Evolutionary conservation across 306 rosid species (phyloP).

Genomic region (Rosa chinensis): DNA sequence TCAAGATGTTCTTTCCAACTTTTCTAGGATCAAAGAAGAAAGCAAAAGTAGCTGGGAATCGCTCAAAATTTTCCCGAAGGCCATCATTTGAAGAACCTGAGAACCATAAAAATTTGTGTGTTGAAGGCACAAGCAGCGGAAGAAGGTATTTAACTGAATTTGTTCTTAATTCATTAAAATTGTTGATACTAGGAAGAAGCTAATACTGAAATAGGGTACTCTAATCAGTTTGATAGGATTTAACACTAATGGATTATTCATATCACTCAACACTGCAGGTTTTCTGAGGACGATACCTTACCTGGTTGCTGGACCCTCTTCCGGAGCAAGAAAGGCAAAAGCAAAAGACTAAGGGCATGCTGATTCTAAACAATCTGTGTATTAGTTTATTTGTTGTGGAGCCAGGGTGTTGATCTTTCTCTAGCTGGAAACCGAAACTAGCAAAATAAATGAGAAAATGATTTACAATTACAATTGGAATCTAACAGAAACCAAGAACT

Average conservation of each 20-base stretch:
- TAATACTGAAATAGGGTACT: background rate
- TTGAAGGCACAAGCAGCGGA: slow-evolving; percentile 25
- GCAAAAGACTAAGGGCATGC: slow-evolving; percentile 34
- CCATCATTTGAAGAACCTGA: slow-evolving; percentile 22
- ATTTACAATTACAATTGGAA: background rate
- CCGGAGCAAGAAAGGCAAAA: slow-evolving; percentile 36
- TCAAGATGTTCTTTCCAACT: slow-evolving; percentile 65
- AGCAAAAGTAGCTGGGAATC: slow-evolving; percentile 29
- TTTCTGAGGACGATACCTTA: slow-evolving; percentile 30
- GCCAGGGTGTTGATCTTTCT: background rate
- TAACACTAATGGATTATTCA: slow-evolving; percentile 6
- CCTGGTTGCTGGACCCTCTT: slow-evolving; percentile 58
- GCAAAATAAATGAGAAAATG: slow-evolving; percentile 3
- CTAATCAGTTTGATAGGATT: background rate
- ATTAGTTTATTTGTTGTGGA: background rate
- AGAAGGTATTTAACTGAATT: slow-evolving; percentile 41
- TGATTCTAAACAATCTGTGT: background rate
- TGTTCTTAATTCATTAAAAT: background rate
- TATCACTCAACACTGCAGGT: slow-evolving; percentile 33
- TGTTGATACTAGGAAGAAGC: background rate
- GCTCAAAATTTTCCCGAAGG: slow-evolving; percentile 37
- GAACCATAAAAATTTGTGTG: slow-evolving; percentile 34
- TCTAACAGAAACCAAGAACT: background rate
- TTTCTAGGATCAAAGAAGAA: slow-evolving; percentile 53
- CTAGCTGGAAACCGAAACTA: background rate